A percentile compares a stretch with the other conserved stretches of the same genome.
Evolutionary conservation across 75 land plant species (phyloP).

Genomic region (Adiantum capillusveneris): DNA sequence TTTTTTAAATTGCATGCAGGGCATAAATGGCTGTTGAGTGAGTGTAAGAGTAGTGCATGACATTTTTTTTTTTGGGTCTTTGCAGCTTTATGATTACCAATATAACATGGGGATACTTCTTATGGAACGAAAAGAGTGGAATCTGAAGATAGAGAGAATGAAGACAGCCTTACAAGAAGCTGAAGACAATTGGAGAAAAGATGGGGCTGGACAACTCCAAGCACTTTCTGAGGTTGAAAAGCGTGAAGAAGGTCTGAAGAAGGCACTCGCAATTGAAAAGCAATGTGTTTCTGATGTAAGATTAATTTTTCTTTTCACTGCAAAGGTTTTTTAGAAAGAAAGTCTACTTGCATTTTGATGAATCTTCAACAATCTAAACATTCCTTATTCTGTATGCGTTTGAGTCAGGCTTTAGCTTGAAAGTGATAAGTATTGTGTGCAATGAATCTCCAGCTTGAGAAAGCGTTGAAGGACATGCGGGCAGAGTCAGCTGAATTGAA

Average conservation of each 20-base stretch:
- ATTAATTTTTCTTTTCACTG: not conserved
- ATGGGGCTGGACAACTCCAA: constrained; percentile 47
- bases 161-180: constrained; percentile 46
- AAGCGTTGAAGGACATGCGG: constrained; percentile 75
- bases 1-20: no score
- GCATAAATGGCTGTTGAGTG: no score
- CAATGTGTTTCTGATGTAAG: constrained; percentile 83
- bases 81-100: constrained; percentile 81
- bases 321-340: no score
- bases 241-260: constrained; percentile 61
- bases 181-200: constrained; percentile 42
- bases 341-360: no score
- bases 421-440: no score
- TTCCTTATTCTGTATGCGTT: no score
- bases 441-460: constrained; percentile 66
- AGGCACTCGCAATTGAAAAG: constrained; percentile 60
- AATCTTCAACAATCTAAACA: no score
- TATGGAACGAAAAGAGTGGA: constrained; percentile 78
- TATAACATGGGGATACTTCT: constrained; percentile 91
- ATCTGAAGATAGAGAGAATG: constrained; percentile 47
- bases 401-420: no score
- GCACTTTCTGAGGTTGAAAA: constrained; percentile 66
- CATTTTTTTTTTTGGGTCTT: no score
- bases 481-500: constrained; percentile 71
- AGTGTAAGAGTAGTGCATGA: no score